These are phyloP conservation scores for Colletotrichum theobromicola DNA, from an alignment of 2,329 filamentous ascomycete genomes.

Conservation along the genomic window DNA sequence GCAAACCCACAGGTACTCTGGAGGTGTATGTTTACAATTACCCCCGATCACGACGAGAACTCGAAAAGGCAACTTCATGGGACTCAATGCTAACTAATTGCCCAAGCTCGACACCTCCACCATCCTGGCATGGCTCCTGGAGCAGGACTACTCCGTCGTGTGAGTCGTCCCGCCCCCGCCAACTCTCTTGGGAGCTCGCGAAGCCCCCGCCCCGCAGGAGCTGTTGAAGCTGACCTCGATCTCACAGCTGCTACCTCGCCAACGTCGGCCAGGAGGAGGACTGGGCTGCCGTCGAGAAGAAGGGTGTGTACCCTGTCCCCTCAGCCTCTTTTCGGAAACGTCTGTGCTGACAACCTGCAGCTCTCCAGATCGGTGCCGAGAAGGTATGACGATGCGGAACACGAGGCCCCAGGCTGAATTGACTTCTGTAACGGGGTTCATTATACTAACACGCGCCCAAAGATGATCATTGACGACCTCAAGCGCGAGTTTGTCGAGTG, in stretches of 20 bases:
- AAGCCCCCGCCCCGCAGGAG: background rate
- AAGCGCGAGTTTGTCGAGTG: conserved; percentile 72
- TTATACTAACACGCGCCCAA: background rate
- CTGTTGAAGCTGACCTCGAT: background rate
- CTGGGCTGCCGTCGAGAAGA: conserved; percentile 71
- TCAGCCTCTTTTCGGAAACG: background rate
- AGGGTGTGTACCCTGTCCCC: conserved; percentile 48
- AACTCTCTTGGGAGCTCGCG: background rate
- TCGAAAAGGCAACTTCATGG: background rate
- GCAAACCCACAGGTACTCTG: background rate
- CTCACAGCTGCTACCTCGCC: conserved; percentile 51
- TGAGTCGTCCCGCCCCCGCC: background rate
- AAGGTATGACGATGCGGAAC: conserved; percentile 4
- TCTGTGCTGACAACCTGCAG: background rate
- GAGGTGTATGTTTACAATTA: background rate
- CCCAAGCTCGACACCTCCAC: conserved; percentile 19
- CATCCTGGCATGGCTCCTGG: conserved; percentile 19
- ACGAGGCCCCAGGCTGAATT: background rate
- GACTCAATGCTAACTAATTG: background rate
- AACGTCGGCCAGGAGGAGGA: conserved; percentile 77
- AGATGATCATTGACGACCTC: conserved; percentile 64
- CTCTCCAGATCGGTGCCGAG: conserved; percentile 21
- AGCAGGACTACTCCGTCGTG: conserved; percentile 15
- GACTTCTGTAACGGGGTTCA: background rate
- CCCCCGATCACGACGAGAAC: background rate